Evolutionary conservation across 441 rosid species (phyloP), one percentile per base, ranked within the genome.

Genomic region (Hura crepitans): DNA sequence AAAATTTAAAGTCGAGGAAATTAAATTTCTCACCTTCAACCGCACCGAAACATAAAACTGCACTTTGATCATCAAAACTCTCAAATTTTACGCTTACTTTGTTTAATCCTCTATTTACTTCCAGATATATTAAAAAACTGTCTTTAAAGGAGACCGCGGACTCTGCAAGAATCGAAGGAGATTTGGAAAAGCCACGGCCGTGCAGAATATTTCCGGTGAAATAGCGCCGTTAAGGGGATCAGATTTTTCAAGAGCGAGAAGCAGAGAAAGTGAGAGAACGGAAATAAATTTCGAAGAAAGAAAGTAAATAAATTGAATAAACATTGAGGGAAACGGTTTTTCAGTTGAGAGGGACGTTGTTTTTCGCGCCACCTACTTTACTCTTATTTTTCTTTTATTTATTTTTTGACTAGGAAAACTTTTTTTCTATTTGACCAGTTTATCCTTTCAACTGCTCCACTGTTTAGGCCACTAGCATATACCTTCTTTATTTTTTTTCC

Each of bases 341-440:
- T 71, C 76, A 37, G 81, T 66, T 62, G 80, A 71, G 66, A 55
- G 69, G 77, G 85, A 74, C 85, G 91, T 81, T 79, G 72, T 71
- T 83, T n/a, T 89, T 87, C 86, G 96, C 93, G 93, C 92, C 92
- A 86, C 91, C 91, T 76, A 71, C 77, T 84, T n/a, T n/a, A n/a
- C 67, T 54, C 45, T 43, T 20, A 43, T 3, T 22, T 17, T 3
- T 8, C 9, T 50, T 8, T n/a, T 27, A 33, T 31, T 45, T 17
- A 0, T 30, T 39, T 39, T 58, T 58, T 17, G 62, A 31, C 43
- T 31, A n/a, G 42, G 17, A n/a, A 31, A 30, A 58, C 11, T 28
- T 57, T 12, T 27, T 30, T 17, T 57, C 9, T 57, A 25, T 57
- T 27, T 30, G 20, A 57, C 37, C 31, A 47, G 12, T 25, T 23